phyloP scores from a whole-genome alignment of 1,284 basidiomycete species.

The Naganishia sp. region DNA sequence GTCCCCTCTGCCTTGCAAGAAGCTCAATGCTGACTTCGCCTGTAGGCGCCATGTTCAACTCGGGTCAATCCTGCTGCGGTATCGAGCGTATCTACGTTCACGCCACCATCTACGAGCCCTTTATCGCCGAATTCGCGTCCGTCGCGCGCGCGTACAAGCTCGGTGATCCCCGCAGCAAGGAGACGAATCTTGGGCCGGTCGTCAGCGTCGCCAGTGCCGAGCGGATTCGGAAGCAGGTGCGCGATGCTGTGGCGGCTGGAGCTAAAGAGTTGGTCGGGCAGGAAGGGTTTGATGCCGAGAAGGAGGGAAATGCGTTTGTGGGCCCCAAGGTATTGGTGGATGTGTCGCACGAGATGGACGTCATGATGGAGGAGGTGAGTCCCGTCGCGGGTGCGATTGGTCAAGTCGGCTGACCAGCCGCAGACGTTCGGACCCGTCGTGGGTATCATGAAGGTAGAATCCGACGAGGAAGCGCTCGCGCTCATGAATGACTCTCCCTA shows the following conservation, averaged over 20 bases:
- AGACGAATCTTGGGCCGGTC: slow-evolving; percentile 84
- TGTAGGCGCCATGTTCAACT: slow-evolving; percentile 74
- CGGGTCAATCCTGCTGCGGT: slow-evolving; percentile 41
- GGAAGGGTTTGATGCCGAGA: slow-evolving; percentile 67
- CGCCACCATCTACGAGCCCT: slow-evolving; percentile 74
- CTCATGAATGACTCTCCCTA: slow-evolving; percentile 97
- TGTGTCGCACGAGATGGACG: slow-evolving; percentile 85
- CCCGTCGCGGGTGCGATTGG: slow-evolving; percentile 55
- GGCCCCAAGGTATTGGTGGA: slow-evolving; percentile 84
- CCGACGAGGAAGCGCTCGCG: slow-evolving; percentile 54
- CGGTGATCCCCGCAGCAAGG: slow-evolving; percentile 74
- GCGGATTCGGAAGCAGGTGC: slow-evolving; percentile 79
- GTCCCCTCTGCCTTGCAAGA: slow-evolving; percentile 29
- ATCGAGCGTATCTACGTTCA: slow-evolving; percentile 90
- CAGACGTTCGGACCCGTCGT: slow-evolving; percentile 82
- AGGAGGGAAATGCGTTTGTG: slow-evolving; percentile 75
- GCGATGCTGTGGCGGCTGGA: slow-evolving; percentile 77
- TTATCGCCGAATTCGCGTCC: slow-evolving; percentile 74
- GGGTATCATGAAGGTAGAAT: slow-evolving; percentile 79
- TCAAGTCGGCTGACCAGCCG: not conserved
- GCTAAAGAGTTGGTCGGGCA: slow-evolving; percentile 75
- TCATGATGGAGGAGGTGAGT: slow-evolving; percentile 70
- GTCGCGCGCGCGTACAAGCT: slow-evolving; percentile 78
- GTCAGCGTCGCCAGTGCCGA: slow-evolving; percentile 81
- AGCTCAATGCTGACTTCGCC: slow-evolving; percentile 3